Percentiles rank a stretch among this genome's conserved stretches.
These are phyloP conservation scores for Rubroshorea leprosula DNA, from an alignment of 345 rosid genomes.

Conservation along the genomic window DNA sequence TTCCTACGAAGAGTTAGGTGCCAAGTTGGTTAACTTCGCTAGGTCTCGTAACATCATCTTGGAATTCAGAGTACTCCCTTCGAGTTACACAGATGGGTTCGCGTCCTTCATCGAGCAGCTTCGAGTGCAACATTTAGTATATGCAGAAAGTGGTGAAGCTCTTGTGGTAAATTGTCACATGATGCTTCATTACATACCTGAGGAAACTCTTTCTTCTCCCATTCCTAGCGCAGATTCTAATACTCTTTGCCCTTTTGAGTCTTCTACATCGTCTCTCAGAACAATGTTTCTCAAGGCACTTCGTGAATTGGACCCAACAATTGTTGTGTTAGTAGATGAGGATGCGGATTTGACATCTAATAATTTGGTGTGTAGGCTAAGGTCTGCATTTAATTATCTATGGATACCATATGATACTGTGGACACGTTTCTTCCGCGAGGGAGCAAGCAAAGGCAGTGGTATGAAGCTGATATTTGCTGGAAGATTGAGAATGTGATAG, in stretches of 20 bases:
- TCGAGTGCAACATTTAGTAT: slow-evolving; percentile 43
- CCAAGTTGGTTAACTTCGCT: slow-evolving; percentile 64
- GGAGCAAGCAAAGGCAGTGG: slow-evolving; percentile 77
- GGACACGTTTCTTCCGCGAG: slow-evolving; percentile 62
- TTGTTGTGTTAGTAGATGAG: slow-evolving; percentile 69
- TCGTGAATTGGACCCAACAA: slow-evolving; percentile 58
- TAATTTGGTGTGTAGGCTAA: slow-evolving; percentile 49
- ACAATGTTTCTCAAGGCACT: slow-evolving; percentile 51
- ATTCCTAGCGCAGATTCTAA: slow-evolving; percentile 10
- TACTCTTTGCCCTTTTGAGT: slow-evolving; percentile 18
- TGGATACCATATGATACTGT: slow-evolving; percentile 92
- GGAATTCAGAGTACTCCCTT: slow-evolving; percentile 54
- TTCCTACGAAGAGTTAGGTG: slow-evolving; percentile 63
- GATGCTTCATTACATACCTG: slow-evolving; percentile 75
- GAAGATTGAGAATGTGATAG: slow-evolving; percentile 86
- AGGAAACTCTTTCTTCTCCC: slow-evolving; percentile 44
- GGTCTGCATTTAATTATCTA: slow-evolving; percentile 66
- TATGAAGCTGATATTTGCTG: slow-evolving; percentile 69
- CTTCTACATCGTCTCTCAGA: slow-evolving; percentile 33
- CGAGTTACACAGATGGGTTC: slow-evolving; percentile 63
- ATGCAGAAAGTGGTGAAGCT: slow-evolving; percentile 45
- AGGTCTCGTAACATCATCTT: slow-evolving; percentile 55
- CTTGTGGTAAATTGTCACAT: slow-evolving; percentile 79
- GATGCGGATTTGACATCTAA: slow-evolving; percentile 72
- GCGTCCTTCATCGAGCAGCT: slow-evolving; percentile 59